A percentile compares a stretch with the other conserved stretches of the same genome.
These are phyloP conservation scores for Aspergillus egyptiacus DNA, from an alignment of 495 filamentous ascomycete genomes.

Conservation along the genomic window DNA sequence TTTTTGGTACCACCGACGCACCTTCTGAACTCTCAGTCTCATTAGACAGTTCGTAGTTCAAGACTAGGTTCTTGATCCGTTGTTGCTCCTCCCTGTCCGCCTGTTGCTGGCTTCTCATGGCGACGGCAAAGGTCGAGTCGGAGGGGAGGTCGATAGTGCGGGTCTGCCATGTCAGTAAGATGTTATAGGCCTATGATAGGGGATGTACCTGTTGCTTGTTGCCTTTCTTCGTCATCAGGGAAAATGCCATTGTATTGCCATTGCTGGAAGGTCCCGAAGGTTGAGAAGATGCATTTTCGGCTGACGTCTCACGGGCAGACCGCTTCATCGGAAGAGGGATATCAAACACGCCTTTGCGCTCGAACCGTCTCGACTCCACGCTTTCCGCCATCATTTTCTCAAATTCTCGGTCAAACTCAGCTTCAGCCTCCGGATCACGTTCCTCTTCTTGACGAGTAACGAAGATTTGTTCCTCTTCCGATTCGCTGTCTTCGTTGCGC, in stretches of 20 bases:
- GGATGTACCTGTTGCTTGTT: conserved; percentile 81
- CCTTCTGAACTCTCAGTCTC: conserved; percentile 69
- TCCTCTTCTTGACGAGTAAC: conserved; percentile 87
- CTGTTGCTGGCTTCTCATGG: conserved; percentile 91
- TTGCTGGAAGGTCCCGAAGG: too few relatives aligned
- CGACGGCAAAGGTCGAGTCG: conserved; percentile 88
- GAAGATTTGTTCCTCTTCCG: conserved; percentile 78
- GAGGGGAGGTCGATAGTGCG: conserved; percentile 91
- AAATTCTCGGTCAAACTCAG: conserved; percentile 96
- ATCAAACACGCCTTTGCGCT: conserved; percentile 90
- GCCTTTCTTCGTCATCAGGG: conserved; percentile 89
- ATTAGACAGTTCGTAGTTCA: conserved; percentile 88
- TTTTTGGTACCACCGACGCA: conserved; percentile 15
- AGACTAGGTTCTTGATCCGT: conserved; percentile 93
- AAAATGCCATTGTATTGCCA: conserved; percentile 86
- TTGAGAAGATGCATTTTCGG: conserved; percentile 36
- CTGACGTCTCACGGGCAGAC: conserved; percentile 53
- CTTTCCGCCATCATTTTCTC: conserved; percentile 99
- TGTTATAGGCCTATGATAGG: neutral
- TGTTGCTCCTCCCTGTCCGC: conserved; percentile 94
- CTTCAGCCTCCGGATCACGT: conserved; percentile 87
- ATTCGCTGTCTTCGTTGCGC: conserved; percentile 46
- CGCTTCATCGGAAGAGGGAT: conserved; percentile 85
- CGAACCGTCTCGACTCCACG: conserved; percentile 86
- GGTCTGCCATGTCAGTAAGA: conserved; percentile 50